Base-by-base conservation (phyloP, 202 grass and related monocot genomes). In the Carex sylvatica region DNA sequence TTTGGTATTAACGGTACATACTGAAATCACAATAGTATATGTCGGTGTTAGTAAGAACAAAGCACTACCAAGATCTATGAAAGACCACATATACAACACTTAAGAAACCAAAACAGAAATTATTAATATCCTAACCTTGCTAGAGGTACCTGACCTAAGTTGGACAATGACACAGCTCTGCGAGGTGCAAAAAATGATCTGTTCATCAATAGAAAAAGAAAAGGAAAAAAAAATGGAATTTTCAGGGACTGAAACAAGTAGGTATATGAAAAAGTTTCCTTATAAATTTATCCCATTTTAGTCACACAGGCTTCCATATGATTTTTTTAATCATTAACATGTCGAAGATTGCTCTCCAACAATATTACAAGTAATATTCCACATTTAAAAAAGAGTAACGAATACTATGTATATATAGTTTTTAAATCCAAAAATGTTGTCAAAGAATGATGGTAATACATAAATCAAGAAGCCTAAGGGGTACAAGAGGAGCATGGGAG, bases 101-200 rank as follows among this genome's bases (percentile, higher is more conserved):
- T 80, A 42, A 23, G 80, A 74, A 20, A 70, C 52, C 23, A 87
- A 33, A 6, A 80, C 52, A 79, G 15, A 84, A 26, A 31, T 70
- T 78, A 18, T 58, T 14, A 56, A 38, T 83, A 85, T 61, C 63
- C 86, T 80, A 42, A 98, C 95, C 95, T 95, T 85, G 92, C 85
- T 67, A 98, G 91, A 24, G 89, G 87, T 33, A 98, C 81, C 66
- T 89, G 90, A 81, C 89, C 95, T 66, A 98, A 87, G 24, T 86
- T 87, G 79, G 83, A 95, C 80, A 98, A 80, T 46, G 82, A 77
- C 79, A 98, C 83, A 61, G 91, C 86, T 84, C 87, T 93, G 58
- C 89, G 91, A 89, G 92, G 91, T 31, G 70, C 72, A 81, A 95
- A 92, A 88, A 95, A 98, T 74, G 83, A 76, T 83, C 95, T 98